phyloP scores from a whole-genome alignment of 805 yeast genomes.

The Lachancea fermentati region DNA sequence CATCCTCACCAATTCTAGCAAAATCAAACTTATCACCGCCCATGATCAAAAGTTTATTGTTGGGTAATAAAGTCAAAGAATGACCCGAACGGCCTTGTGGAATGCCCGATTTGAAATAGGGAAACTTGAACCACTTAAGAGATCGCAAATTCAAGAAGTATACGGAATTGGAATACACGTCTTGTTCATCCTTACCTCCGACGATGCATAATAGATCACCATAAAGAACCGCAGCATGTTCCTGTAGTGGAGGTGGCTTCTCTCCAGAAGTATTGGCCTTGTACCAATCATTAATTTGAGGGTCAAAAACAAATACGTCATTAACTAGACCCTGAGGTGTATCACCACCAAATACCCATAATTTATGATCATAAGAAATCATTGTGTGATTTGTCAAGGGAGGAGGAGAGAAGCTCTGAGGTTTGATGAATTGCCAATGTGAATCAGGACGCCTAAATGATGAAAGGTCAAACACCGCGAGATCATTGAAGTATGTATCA shows the following conservation, averaged over 20 bases:
- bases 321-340: constrained; percentile 65
- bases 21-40: constrained; percentile 86
- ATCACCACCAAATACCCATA: constrained; percentile 91
- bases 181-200: constrained; percentile 83
- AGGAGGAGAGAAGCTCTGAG: constrained; percentile 49
- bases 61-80: constrained; percentile 64
- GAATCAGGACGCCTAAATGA: constrained; percentile 79
- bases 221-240: constrained; percentile 79
- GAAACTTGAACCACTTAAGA: constrained; percentile 67
- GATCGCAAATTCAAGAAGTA: constrained; percentile 72
- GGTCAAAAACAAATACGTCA: constrained; percentile 79
- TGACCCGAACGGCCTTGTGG: constrained; percentile 93
- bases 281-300: constrained; percentile 62
- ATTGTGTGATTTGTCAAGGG: constrained; percentile 89
- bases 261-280: constrained; percentile 50
- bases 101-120: constrained; percentile 34
- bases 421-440: constrained; percentile 70
- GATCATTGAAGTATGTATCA: constrained; percentile 72
- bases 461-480: constrained; percentile 81
- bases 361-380: constrained; percentile 68
- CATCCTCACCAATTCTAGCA: constrained; percentile 42
- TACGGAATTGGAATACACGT: constrained; percentile 59
- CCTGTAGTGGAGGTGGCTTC: constrained; percentile 80
- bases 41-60: constrained; percentile 71
- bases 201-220: constrained; percentile 74